These are phyloP conservation scores for Ochetophila trinervis DNA, from an alignment of 306 rosid genomes.

Conservation along the genomic window DNA sequence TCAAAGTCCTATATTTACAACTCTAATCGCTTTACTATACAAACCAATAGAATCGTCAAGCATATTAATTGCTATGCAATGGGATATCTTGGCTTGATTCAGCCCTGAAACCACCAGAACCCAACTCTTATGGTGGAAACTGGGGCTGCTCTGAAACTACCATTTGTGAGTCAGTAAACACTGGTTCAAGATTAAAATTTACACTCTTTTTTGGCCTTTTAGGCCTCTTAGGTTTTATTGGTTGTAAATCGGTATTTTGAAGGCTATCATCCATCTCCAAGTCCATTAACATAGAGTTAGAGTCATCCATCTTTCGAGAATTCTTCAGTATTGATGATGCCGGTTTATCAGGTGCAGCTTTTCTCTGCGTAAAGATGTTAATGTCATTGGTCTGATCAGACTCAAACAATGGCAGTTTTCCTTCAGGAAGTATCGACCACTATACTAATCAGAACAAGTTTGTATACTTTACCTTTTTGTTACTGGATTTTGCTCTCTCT, in stretches of 20 bases:
- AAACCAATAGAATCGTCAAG: background rate
- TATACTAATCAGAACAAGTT: background rate
- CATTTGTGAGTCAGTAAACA: slow-evolving; percentile 29
- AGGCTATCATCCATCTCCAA: slow-evolving; percentile 44
- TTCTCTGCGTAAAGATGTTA: slow-evolving; percentile 55
- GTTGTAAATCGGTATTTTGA: slow-evolving; percentile 38
- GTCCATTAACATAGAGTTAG: slow-evolving; percentile 23
- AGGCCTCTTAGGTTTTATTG: slow-evolving; percentile 58
- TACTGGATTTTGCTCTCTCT: slow-evolving; percentile 62
- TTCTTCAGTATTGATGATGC: slow-evolving; percentile 40
- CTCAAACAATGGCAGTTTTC: background rate
- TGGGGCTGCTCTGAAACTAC: slow-evolving; percentile 41
- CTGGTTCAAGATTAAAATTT: slow-evolving; percentile 59
- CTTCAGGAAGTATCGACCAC: background rate
- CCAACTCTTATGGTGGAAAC: slow-evolving; percentile 26
- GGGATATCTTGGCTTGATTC: slow-evolving; percentile 34
- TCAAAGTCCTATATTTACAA: no score
- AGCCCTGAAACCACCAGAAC: slow-evolving; percentile 27
- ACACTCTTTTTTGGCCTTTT: slow-evolving; percentile 70
- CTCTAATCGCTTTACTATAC: no score
- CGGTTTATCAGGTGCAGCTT: slow-evolving; percentile 47
- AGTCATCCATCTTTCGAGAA: slow-evolving; percentile 43
- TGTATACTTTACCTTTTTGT: slow-evolving; percentile 63
- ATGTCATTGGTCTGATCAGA: no score
- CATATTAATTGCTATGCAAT: slow-evolving; percentile 1